Conservation (phyloP, 306 rosid species). For the Corylus heterophylla region DNA sequence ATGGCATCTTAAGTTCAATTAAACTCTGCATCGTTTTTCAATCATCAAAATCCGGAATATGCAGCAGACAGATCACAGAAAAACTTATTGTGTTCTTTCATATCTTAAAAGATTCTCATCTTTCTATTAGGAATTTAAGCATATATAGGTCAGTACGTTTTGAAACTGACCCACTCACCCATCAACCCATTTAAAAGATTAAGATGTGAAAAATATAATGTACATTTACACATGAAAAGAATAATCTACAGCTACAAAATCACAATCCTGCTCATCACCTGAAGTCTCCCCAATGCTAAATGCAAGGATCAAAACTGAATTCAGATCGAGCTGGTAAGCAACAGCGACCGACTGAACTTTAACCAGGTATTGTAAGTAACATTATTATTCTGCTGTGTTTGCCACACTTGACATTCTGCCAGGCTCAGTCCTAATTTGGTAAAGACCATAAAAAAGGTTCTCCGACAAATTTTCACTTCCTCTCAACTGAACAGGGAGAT, state of each 20-base stretch:
- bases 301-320: constrained; percentile 12
- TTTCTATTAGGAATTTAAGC: background rate
- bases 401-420: constrained; percentile 18
- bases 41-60: background rate
- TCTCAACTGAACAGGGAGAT: constrained; percentile 30
- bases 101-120: background rate
- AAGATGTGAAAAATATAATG: background rate
- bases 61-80: background rate
- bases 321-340: background rate
- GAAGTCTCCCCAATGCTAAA: constrained; percentile 2
- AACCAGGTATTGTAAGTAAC: constrained; percentile 16
- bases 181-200: constrained; percentile 7
- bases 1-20: background rate
- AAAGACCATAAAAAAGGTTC: constrained; percentile 19
- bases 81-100: background rate
- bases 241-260: constrained; percentile 43
- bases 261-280: constrained; percentile 3
- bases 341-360: constrained; percentile 20
- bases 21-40: background rate
- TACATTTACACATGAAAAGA: constrained; percentile 24
- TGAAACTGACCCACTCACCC: background rate
- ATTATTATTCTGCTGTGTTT: constrained; percentile 24
- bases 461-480: constrained; percentile 38
- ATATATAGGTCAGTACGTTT: background rate
- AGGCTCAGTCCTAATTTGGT: constrained; percentile 31